Conservation (phyloP, 768 basidiomycete species). For the Pleurotus pulmonarius region DNA sequence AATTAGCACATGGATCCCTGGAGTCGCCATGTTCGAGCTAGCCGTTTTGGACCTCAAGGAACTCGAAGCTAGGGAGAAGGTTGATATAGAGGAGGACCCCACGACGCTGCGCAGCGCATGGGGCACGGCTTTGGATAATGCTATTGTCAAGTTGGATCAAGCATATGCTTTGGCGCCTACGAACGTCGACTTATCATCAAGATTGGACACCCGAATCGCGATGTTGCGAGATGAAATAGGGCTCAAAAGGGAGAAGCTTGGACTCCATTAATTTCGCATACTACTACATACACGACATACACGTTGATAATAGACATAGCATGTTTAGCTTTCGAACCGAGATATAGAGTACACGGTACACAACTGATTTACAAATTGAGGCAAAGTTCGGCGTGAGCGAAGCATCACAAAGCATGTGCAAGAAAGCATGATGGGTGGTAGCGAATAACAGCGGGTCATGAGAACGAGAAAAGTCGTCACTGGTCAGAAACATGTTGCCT, state of each 20-base stretch:
- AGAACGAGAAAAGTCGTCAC: too few species aligned
- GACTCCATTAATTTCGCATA: conserved; percentile 11
- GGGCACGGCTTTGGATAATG: conserved; percentile 43
- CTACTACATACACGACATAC: too few species aligned
- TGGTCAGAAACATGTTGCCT: too few species aligned
- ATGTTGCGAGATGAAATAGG: conserved; percentile 71
- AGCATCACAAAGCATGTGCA: too few species aligned
- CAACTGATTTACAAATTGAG: too few species aligned
- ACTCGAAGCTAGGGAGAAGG: conserved; percentile 29
- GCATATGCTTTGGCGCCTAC: conserved; percentile 48
- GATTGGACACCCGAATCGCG: conserved; percentile 65
- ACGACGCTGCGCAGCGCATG: conserved; percentile 32
- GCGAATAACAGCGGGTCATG: too few species aligned
- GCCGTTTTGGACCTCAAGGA: conserved; percentile 70
- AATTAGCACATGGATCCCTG: conserved; percentile 65
- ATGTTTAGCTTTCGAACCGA: not conserved
- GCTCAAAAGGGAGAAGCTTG: conserved; percentile 51
- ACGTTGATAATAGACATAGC: not conserved
- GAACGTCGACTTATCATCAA: conserved; percentile 58
- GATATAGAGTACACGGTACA: too few species aligned
- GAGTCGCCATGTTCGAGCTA: conserved; percentile 65
- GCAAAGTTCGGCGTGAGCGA: too few species aligned
- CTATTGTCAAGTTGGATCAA: conserved; percentile 46
- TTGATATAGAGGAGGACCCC: conserved; percentile 25
- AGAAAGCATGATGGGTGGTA: too few species aligned